Evolutionary conservation across 2,329 filamentous ascomycete genomes (phyloP).

Genomic region (Clonostachys solani): DNA sequence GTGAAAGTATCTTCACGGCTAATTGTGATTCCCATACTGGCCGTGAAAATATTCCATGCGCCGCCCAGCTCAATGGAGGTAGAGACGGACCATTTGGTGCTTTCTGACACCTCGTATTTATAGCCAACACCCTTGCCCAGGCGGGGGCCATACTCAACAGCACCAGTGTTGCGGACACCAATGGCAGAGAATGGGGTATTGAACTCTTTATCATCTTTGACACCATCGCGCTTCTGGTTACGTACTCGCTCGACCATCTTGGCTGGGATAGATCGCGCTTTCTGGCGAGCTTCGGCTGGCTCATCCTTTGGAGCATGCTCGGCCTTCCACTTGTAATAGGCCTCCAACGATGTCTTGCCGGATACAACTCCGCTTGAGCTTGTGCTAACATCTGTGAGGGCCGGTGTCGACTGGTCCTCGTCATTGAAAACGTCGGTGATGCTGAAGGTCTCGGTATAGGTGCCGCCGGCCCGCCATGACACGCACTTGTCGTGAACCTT

Average conservation of each 20-base stretch:
- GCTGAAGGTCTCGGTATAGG: not conserved
- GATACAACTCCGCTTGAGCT: not conserved
- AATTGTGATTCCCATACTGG: not conserved
- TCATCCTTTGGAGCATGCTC: not conserved
- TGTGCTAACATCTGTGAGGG: not conserved
- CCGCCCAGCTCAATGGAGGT: not conserved
- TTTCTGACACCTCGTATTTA: too few relatives aligned
- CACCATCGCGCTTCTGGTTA: too few relatives aligned
- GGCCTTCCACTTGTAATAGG: not conserved
- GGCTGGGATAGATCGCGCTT: not conserved
- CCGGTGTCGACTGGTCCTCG: not conserved
- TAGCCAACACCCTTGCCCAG: too few relatives aligned
- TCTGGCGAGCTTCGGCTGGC: not conserved
- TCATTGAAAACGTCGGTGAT: not conserved
- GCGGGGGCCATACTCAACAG: too few relatives aligned
- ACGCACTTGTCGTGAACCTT: not conserved
- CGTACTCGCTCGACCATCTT: too few relatives aligned
- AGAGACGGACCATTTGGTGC: too few relatives aligned
- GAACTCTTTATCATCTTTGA: too few relatives aligned
- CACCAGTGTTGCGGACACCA: too few relatives aligned
- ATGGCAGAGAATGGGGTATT: too few relatives aligned
- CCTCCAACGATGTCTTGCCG: not conserved
- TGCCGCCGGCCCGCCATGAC: not conserved
- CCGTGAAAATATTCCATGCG: not conserved
- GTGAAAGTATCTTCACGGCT: not conserved